phyloP scores from a whole-genome alignment of 169 alveolate genomes.

The Eimeria praecox region DNA sequence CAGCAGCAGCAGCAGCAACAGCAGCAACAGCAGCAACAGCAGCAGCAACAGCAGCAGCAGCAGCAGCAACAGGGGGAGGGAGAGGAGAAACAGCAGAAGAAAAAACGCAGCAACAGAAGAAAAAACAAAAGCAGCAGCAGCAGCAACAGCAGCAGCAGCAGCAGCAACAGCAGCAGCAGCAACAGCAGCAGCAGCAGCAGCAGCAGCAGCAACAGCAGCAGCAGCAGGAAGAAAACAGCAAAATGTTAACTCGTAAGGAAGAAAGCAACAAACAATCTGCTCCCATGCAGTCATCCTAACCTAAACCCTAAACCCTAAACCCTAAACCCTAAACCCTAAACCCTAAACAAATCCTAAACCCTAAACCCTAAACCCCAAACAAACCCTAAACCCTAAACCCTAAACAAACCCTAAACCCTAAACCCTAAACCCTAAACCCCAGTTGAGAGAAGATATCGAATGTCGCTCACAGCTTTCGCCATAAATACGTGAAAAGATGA shows the following conservation, averaged over 20 bases:
- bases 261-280: too few relatives aligned
- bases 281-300: too few relatives aligned
- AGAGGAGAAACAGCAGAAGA: background rate
- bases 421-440: background rate
- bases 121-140: background rate
- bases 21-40: background rate
- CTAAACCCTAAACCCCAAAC: background rate
- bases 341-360: too few relatives aligned
- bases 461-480: conserved; percentile 34
- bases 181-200: background rate
- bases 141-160: background rate
- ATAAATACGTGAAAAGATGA: conserved; percentile 47
- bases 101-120: conserved; percentile 34
- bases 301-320: conserved; percentile 24
- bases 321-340: conserved; percentile 3
- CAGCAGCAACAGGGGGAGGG: conserved; percentile 26
- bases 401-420: conserved; percentile 27
- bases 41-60: background rate
- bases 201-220: background rate
- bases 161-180: background rate
- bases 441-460: too few relatives aligned
- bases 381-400: conserved; percentile 14
- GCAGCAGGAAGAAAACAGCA: background rate
- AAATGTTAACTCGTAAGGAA: too few relatives aligned
- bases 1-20: background rate